Base-by-base conservation (phyloP, 345 rosid species). In the Aegle marmelos region DNA sequence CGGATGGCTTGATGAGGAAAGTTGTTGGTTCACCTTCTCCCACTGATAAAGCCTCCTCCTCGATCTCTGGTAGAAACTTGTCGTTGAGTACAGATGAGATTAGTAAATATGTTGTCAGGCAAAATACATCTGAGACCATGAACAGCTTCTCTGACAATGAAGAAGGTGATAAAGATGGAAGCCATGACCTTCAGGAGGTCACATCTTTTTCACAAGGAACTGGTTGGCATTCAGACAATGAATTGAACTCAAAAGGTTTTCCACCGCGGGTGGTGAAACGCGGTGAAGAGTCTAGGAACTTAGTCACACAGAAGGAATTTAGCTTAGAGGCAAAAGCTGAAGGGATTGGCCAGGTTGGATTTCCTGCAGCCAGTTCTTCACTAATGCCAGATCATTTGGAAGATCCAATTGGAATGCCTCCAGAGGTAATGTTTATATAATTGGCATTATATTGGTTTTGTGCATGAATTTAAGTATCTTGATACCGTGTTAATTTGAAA, bases 181-280 rank as follows among this genome's bases (percentile, higher is more conserved):
- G 81, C 70, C 82, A 53, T 76, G 85, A 58, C 64, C 87, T 77
- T 58, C 89, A 84, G 81, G 97, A 88, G 75, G 83, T 66, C 60
- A 85, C 76, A 78, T 83, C 87, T 72, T 80, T 72, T 82, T 79
- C 80, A 64, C 87, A 76, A 74, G 87, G 88, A 76, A 88, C 78
- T 79, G 89, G 85, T 37, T 91, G 90, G 92, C 98, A 91, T 85
- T 92, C 98, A 72, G 98, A 93, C 83, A 87, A 88, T 85, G 98
- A 93, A 76, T 79, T 90, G 79, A 90, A 89, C 84, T 83, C 90
- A 31, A 89, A 82, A 76, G 71, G 79, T 72, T 79, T 87, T 81
- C 91, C 88, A 65, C 89, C 91, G 33, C 74, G 72, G 76, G 85
- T 87, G 63, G 81, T 88, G 64, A 87, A 91, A 82, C 78, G 7